Base-by-base conservation (phyloP, 305 asterid species). In the Fraxinus floribunda region DNA sequence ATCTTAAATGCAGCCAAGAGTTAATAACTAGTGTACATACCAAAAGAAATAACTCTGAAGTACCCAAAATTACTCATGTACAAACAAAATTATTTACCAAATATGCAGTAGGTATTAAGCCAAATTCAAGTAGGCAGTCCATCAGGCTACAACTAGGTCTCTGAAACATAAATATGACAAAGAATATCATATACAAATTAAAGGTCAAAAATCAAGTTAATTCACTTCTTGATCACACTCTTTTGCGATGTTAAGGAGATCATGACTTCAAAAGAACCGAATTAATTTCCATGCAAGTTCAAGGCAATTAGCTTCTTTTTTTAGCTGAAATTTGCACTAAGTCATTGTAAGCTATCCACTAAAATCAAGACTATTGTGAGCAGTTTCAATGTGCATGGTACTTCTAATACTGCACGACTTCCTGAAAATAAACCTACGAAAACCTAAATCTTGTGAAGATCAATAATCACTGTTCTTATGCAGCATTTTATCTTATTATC, bases 1-100 rank as follows among this genome's bases (percentile, higher is more conserved):
- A 38, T 76, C 75, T 72, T 24, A 68, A 79, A 38, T 70, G 84
- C 32, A 79, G 44, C 77, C 79, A 44, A 52, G 11, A 30, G 49
- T 70, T 29, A 1, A 38, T 2, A 62, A 49, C 20, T 49, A 55
- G 66, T 57, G 46, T 24, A 55, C 39, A 57, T 41, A n/a, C 76
- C 76, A 78, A 79, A 52, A 74, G 30, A 57, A 55, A 0, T 20
- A 62, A 49, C 38, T 49, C 1, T 39, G 49, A 8, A 39, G 49
- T 39, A 39, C 71, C 73, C 8, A 77, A 6, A 39, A 57, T 57
- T 39, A 57, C 24, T 1, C 66, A 41, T 72, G 24, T 16, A 82
- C 10, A 34, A 16, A 79, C 18, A 4, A 79, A 39, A 39, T 24
- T 60, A 76, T 80, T 49, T 29, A 44, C 41, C 55, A 46, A 76